These are phyloP conservation scores for Nakaseomyces glabratus DNA, from an alignment of 1,139 yeast genomes.

Conservation along the genomic window DNA sequence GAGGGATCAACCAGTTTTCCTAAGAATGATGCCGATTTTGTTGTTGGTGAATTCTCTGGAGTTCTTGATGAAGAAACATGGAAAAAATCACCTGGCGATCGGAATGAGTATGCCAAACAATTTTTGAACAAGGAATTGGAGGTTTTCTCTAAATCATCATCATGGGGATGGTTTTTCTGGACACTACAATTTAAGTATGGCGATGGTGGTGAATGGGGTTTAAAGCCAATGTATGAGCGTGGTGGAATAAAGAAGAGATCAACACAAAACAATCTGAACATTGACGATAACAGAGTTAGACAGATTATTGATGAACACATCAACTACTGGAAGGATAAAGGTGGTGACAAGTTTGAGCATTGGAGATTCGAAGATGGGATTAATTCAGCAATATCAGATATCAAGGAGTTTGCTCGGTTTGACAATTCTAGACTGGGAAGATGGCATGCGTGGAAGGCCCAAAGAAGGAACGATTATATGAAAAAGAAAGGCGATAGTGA, in stretches of 20 bases:
- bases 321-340: slow-evolving; percentile 53
- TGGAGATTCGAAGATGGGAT: slow-evolving; percentile 76
- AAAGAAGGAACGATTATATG: slow-evolving; percentile 51
- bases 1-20: slow-evolving; percentile 43
- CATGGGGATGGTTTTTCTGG: slow-evolving; percentile 80
- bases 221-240: slow-evolving; percentile 61
- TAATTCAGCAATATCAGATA: slow-evolving; percentile 64
- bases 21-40: slow-evolving; percentile 53
- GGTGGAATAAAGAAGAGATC: slow-evolving; percentile 45
- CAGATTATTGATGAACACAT: slow-evolving; percentile 41
- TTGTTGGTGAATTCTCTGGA: slow-evolving; percentile 88
- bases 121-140: slow-evolving; percentile 41
- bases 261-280: slow-evolving; percentile 33
- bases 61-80: slow-evolving; percentile 72
- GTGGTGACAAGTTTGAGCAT: slow-evolving; percentile 64
- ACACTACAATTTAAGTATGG: slow-evolving; percentile 80
- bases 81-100: slow-evolving; percentile 43
- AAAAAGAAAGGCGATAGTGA: slow-evolving; percentile 45
- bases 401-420: slow-evolving; percentile 54
- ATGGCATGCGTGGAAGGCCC: slow-evolving; percentile 52
- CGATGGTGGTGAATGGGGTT: slow-evolving; percentile 96
- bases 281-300: slow-evolving; percentile 39
- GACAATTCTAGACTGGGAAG: slow-evolving; percentile 71
- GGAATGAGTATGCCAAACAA: slow-evolving; percentile 38
- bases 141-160: slow-evolving; percentile 43